Conservation (phyloP, 1,284 basidiomycete genomes). For the Marasmius fiardii region DNA sequence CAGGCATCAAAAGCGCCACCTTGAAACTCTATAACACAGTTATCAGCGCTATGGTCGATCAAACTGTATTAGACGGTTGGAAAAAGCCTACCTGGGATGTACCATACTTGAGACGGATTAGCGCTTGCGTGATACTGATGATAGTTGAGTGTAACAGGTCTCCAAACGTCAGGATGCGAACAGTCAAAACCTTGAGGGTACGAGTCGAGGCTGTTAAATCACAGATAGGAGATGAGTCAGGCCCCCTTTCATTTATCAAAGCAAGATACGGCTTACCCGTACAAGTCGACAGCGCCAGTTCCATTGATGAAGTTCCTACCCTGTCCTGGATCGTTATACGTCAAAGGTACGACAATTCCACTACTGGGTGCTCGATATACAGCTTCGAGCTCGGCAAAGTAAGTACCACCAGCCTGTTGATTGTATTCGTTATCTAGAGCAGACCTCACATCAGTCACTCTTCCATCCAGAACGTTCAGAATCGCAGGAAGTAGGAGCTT, state of each 20-base stretch:
- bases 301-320: constrained; percentile 68
- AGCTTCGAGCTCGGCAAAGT: constrained; percentile 62
- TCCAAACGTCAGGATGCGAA: constrained; percentile 61
- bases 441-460: not conserved
- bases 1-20: constrained; percentile 74
- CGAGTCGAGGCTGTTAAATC: constrained; percentile 44
- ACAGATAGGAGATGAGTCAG: not conserved
- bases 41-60: not conserved
- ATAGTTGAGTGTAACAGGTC: constrained; percentile 51
- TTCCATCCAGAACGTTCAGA: not conserved
- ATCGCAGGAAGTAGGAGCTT: constrained; percentile 11
- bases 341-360: constrained; percentile 65
- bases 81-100: constrained; percentile 50
- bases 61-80: no score
- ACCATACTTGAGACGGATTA: constrained; percentile 60
- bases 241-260: not conserved
- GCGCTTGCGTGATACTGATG: constrained; percentile 52
- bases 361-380: constrained; percentile 43
- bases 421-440: constrained; percentile 72
- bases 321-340: constrained; percentile 68
- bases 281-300: constrained; percentile 42
- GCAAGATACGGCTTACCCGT: constrained; percentile 30
- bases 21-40: constrained; percentile 47
- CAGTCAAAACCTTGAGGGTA: constrained; percentile 77
- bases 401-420: constrained; percentile 53